Conservation (phyloP, 352 stramenopile species). For the Pythium brachiatum region DNA sequence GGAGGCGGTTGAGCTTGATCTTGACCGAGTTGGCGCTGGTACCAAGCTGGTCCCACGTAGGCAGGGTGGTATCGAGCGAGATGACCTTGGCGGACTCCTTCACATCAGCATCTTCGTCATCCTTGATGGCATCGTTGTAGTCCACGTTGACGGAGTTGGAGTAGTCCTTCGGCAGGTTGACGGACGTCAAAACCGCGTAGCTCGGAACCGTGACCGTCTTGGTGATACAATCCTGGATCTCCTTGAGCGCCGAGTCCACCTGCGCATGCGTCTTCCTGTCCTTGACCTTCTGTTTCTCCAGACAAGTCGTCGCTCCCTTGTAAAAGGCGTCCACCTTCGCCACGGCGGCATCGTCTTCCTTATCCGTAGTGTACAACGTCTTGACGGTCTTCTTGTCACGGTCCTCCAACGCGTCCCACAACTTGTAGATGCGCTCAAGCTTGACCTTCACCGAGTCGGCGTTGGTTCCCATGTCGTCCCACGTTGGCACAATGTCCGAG, state of each 20-base stretch:
- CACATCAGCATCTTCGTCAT: not conserved
- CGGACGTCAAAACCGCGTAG: too few relatives aligned
- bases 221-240: not conserved
- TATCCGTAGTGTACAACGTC: not conserved
- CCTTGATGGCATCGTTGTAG: not conserved
- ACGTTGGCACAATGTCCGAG: conserved; percentile 13
- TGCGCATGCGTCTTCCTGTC: not conserved
- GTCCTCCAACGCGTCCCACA: not conserved
- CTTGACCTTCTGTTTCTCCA: not conserved
- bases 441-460: not conserved
- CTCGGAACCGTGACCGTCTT: not conserved
- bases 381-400: not conserved
- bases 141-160: not conserved
- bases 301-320: not conserved
- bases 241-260: not conserved
- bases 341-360: not conserved
- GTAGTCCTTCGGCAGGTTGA: not conserved
- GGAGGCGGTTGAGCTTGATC: not conserved
- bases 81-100: not conserved
- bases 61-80: not conserved
- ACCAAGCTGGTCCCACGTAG: not conserved
- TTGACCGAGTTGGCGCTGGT: not conserved
- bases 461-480: not conserved
- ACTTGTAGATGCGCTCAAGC: not conserved
- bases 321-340: not conserved